Percentiles rank a stretch among this genome's conserved stretches.
Conservation (phyloP, 1,284 basidiomycete species). For the Austroboletus novae-zelandiae region DNA sequence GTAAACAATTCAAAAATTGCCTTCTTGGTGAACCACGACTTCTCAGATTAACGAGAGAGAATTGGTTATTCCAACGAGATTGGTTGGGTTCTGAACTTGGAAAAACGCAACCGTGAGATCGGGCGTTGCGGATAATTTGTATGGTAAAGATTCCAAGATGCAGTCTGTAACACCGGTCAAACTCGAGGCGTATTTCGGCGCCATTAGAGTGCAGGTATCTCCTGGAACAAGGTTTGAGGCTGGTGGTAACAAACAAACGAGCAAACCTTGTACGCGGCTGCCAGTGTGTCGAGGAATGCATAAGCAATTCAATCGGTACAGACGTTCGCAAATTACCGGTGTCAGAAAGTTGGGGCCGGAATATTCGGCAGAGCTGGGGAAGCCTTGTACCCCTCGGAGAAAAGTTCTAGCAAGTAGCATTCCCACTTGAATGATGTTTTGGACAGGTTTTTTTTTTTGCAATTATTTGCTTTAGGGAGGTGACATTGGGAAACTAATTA, state of each 20-base stretch:
- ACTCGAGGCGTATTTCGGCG: slow-evolving; percentile 5
- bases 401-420: not conserved
- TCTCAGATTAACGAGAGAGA: not conserved
- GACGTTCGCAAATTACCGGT: slow-evolving; percentile 14
- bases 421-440: too few relatives aligned
- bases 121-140: not conserved
- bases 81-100: slow-evolving; percentile 9
- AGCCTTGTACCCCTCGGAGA: not conserved
- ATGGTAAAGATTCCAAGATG: not conserved
- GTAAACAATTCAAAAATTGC: slow-evolving; percentile 5
- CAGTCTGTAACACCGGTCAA: slow-evolving; percentile 7
- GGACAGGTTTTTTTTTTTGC: not conserved
- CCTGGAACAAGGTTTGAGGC: slow-evolving; percentile 23
- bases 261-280: slow-evolving; percentile 28
- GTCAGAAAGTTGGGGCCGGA: slow-evolving; percentile 5
- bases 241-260: slow-evolving; percentile 9
- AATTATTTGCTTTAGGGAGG: too few relatives aligned
- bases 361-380: not conserved
- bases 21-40: slow-evolving; percentile 1
- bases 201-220: not conserved
- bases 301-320: slow-evolving; percentile 31
- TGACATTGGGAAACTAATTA: too few relatives aligned
- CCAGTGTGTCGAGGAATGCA: slow-evolving; percentile 4
- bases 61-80: slow-evolving; percentile 1
- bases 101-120: slow-evolving; percentile 14